Percentiles rank a stretch among this genome's conserved stretches.
phyloP scores from a whole-genome alignment of 2,329 filamentous ascomycete species.

The Aspergillus quadricinctus region DNA sequence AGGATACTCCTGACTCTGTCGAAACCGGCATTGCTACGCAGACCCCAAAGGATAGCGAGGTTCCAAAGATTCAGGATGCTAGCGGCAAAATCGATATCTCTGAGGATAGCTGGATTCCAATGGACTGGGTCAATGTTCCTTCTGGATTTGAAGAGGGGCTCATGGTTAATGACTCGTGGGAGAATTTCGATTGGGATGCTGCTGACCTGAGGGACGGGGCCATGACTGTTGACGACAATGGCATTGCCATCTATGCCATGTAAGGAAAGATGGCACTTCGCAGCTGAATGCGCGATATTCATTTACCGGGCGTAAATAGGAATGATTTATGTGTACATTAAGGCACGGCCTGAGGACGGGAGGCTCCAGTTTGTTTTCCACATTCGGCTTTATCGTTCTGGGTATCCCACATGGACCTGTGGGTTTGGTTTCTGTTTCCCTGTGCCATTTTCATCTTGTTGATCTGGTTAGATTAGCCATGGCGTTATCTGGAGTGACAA shows the following conservation, averaged over 20 bases:
- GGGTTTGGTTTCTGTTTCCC: background rate
- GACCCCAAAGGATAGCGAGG: slow-evolving; percentile 35
- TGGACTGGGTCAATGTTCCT: slow-evolving; percentile 31
- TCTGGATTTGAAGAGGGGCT: slow-evolving; percentile 22
- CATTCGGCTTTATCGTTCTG: background rate
- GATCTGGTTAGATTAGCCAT: slow-evolving; percentile 8
- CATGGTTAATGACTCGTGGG: slow-evolving; percentile 24
- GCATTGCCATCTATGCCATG: slow-evolving; percentile 25
- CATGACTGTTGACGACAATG: slow-evolving; percentile 20
- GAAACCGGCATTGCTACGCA: slow-evolving; percentile 32
- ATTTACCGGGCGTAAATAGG: slow-evolving; percentile 12
- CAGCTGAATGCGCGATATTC: slow-evolving; percentile 8
- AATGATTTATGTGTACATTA: slow-evolving; percentile 10
- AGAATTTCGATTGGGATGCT: slow-evolving; percentile 39
- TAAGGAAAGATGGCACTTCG: slow-evolving; percentile 16
- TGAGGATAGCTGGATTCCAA: slow-evolving; percentile 29
- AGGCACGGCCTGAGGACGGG: background rate
- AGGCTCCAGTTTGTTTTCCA: background rate
- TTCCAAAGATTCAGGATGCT: slow-evolving; percentile 28
- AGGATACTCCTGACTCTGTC: slow-evolving; percentile 37
- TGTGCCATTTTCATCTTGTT: slow-evolving; percentile 1
- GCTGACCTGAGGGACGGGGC: slow-evolving; percentile 28
- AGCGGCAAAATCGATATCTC: slow-evolving; percentile 24
- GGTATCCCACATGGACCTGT: background rate
- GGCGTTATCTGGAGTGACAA: slow-evolving; percentile 8